These are phyloP conservation scores for Chlamydomonas sphaeroides DNA, from an alignment of 139 green algal genomes.

Conservation along the genomic window DNA sequence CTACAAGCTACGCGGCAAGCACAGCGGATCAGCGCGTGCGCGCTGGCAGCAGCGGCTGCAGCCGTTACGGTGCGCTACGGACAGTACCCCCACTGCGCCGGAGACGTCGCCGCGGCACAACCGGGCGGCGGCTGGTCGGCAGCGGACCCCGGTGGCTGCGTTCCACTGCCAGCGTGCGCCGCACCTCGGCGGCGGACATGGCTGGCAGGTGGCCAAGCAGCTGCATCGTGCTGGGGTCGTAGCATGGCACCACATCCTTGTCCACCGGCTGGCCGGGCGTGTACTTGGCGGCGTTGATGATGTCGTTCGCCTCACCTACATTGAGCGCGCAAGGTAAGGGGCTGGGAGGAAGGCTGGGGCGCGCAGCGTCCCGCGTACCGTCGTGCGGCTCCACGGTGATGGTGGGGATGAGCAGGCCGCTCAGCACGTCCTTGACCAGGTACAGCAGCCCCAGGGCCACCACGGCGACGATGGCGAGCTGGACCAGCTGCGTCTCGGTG, in stretches of 20 bases:
- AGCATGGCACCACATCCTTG: slow-evolving; percentile 73
- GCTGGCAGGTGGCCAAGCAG: slow-evolving; percentile 85
- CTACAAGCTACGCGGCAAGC: too few relatives aligned
- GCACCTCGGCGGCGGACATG: slow-evolving; percentile 76
- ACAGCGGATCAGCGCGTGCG: too few relatives aligned
- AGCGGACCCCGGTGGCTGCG: too few relatives aligned
- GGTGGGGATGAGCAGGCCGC: slow-evolving; percentile 35
- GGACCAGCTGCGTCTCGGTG: slow-evolving; percentile 25
- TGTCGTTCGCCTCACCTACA: slow-evolving; percentile 48
- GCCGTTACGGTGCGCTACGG: too few relatives aligned
- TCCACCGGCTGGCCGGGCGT: slow-evolving; percentile 49
- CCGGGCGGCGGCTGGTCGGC: too few relatives aligned
- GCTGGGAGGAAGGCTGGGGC: too few relatives aligned
- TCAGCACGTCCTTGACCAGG: slow-evolving; percentile 21
- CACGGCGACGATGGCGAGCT: slow-evolving; percentile 11
- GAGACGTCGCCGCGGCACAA: too few relatives aligned
- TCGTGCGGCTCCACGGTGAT: slow-evolving; percentile 38
- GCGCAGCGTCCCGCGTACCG: too few relatives aligned
- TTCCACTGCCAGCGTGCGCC: slow-evolving; percentile 31
- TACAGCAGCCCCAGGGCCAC: slow-evolving; percentile 1
- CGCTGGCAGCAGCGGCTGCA: too few relatives aligned
- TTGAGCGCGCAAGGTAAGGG: too few relatives aligned
- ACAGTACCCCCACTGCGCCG: too few relatives aligned
- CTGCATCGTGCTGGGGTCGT: slow-evolving; percentile 88
- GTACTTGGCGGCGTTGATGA: slow-evolving; percentile 47